Evolutionary conservation across 768 basidiomycete species (phyloP).

Genomic region (Xerocomellus intermedius): DNA sequence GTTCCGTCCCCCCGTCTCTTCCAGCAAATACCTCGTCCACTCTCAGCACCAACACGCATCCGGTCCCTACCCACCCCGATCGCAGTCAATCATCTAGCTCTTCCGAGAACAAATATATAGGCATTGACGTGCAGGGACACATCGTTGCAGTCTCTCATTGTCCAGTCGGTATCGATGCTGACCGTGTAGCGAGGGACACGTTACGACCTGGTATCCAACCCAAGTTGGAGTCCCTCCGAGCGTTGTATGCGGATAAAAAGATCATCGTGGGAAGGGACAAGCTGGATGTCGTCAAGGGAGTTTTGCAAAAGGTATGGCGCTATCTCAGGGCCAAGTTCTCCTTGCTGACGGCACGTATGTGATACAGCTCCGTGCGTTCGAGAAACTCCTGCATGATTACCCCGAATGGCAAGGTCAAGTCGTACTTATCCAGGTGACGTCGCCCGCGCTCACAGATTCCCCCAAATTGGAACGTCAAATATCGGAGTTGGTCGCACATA

Average conservation of each 20-base stretch:
- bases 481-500: constrained; percentile 89
- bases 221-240: constrained; percentile 81
- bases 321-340: background rate
- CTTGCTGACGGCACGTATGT: background rate
- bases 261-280: constrained; percentile 98
- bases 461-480: constrained; percentile 93
- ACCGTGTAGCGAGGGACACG: constrained; percentile 81
- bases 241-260: constrained; percentile 94
- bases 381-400: constrained; percentile 89
- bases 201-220: constrained; percentile 81
- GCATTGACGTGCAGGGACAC: constrained; percentile 86
- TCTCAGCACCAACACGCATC: background rate
- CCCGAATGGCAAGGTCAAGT: constrained; percentile 95
- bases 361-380: constrained; percentile 83
- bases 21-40: constrained; percentile 9
- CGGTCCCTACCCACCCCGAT: constrained; percentile 1
- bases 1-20: background rate
- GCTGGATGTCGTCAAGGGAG: constrained; percentile 97
- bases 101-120: constrained; percentile 26
- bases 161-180: constrained; percentile 94
- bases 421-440: constrained; percentile 81
- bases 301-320: constrained; percentile 79
- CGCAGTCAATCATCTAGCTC: background rate
- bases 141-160: constrained; percentile 83
- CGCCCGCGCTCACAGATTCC: constrained; percentile 87